A percentile compares a stretch with the other conserved stretches of the same genome.
These are phyloP conservation scores for Diaporthe velutina DNA, from an alignment of 2,329 filamentous ascomycete genomes.

Conservation along the genomic window DNA sequence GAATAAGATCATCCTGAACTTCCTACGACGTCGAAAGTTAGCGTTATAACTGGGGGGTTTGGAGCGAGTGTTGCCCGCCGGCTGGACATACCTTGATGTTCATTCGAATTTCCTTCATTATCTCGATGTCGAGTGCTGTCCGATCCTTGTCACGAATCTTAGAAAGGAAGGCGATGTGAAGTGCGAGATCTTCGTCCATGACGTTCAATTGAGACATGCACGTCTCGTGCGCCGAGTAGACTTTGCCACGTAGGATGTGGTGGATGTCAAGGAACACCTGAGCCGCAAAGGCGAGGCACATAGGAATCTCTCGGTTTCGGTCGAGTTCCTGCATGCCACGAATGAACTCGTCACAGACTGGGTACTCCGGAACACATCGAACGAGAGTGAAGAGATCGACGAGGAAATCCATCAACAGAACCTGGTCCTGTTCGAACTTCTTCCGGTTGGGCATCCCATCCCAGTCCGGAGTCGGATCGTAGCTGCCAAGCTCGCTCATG, in stretches of 20 bases:
- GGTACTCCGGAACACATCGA: not conserved
- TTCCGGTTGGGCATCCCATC: constrained; percentile 35
- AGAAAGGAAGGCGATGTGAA: not conserved
- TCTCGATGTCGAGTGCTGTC: no score
- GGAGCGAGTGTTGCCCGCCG: not conserved
- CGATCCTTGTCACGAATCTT: not conserved
- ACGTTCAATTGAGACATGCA: not conserved
- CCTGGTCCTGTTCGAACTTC: not conserved
- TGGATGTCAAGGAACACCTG: not conserved
- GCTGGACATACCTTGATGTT: not conserved
- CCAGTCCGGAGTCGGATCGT: constrained; percentile 42
- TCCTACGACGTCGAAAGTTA: not conserved
- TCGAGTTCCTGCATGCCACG: not conserved
- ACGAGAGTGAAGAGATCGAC: not conserved
- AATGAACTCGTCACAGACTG: not conserved
- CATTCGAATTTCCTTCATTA: not conserved
- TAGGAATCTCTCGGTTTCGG: not conserved
- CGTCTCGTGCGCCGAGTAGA: not conserved
- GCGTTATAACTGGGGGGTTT: not conserved
- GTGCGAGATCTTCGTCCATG: not conserved
- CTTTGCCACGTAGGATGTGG: not conserved
- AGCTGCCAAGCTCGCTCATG: no score
- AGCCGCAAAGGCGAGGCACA: not conserved
- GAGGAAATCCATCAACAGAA: not conserved
- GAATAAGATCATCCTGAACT: not conserved